phyloP scores from a whole-genome alignment of 2,329 filamentous ascomycete genomes.

The Cladosporium colombiae region DNA sequence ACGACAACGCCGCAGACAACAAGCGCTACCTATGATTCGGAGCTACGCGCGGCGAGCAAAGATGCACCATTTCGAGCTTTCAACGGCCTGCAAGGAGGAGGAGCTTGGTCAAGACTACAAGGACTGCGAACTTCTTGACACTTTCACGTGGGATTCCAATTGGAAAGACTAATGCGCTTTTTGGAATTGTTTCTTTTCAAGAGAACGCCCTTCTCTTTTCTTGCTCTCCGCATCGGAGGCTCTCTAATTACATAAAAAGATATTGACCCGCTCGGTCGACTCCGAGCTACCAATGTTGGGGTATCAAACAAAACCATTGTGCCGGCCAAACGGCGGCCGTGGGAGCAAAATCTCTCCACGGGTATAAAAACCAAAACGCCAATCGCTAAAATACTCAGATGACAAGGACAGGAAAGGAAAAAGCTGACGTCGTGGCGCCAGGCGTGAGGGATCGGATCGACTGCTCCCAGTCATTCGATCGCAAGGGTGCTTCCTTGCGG shows the following conservation, averaged over 20 bases:
- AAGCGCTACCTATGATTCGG: too few relatives aligned
- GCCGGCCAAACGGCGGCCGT: slow-evolving; percentile 9
- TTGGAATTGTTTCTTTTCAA: background rate
- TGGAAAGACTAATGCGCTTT: too few relatives aligned
- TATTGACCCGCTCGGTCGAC: background rate
- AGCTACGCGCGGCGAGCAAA: too few relatives aligned
- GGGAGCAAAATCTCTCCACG: background rate
- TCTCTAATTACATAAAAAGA: background rate
- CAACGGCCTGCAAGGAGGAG: too few relatives aligned
- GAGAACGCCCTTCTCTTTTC: background rate
- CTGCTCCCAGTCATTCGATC: background rate
- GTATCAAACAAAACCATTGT: background rate
- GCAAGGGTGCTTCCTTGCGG: background rate
- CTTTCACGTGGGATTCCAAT: too few relatives aligned
- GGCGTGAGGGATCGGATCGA: background rate
- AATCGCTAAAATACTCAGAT: background rate
- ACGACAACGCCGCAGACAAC: background rate
- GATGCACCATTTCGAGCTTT: too few relatives aligned
- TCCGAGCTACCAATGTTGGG: background rate
- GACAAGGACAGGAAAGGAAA: background rate
- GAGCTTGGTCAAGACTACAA: too few relatives aligned
- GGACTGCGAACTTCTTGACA: too few relatives aligned
- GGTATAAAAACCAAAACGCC: background rate
- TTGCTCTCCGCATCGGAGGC: background rate
- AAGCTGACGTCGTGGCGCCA: background rate